Base-by-base conservation (phyloP, 805 yeast species). In the Wickerhamiella allomyrinae region DNA sequence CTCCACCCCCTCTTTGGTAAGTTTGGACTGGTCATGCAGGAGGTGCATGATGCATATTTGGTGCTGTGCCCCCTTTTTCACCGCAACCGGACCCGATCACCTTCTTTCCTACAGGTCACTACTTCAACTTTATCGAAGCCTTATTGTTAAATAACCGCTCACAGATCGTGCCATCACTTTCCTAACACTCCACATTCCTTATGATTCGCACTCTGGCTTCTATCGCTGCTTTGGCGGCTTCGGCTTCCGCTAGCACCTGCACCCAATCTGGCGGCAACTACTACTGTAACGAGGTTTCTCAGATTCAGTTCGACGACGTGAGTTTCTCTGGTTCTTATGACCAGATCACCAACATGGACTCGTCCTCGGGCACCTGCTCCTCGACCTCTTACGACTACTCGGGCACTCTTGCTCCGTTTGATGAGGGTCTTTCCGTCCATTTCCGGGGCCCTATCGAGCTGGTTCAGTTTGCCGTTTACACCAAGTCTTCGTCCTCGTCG, bases 381-480 rank as follows among this genome's bases (percentile, higher is more conserved):
- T 77, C 75, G 49, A 53, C 66, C 40, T 43, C 76, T 19, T 50
- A 55, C 31, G 56, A 77, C 7, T 80, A 85, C 69, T 68, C 77
- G 13, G 95, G 95, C 42, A 55, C 73, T 45, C 62, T 83, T 61
- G 63, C 87, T 42, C 95, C 95, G 31, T 68, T 85, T 48, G 79
- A 83, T 61, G 91, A 84, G 68, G 94, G 85, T 62, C 66, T 85
- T 47, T 77, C 93, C 27, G 77, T 85, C 46, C 94, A 85, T 62
- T 80, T 84, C 70, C 79, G 95, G 69, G 95, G 95, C 54, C 95
- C 95, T 29, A 57, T 85, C 53, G 70, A 74, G 58, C 74, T 85
- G 58, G 65, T 69, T 57, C 84, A 84, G 65, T 85, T 91, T 58
- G 96, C 87, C 62, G 95, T 84, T 43, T 91, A 87, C 70, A 77